Evolutionary conservation across 2,329 filamentous ascomycete species (phyloP), one percentile per base, ranked within the genome.

Genomic region (Phyllosticta paracitricarpa): DNA sequence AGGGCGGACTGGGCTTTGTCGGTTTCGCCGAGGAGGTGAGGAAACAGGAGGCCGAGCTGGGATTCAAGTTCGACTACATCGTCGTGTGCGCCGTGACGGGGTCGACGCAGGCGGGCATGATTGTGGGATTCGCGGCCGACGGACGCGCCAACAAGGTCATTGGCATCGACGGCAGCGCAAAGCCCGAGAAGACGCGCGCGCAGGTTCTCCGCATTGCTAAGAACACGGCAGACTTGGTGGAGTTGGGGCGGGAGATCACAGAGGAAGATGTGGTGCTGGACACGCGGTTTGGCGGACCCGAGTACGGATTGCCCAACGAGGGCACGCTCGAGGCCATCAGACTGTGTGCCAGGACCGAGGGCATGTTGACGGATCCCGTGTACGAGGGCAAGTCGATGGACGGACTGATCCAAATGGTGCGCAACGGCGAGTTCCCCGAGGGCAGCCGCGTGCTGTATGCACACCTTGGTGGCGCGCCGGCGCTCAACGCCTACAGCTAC

Each of bases 311-410:
- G 61, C 85, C 86, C 0, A 84, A 88, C 65, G 74, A 83, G 70
- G 75, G 76, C 67, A 90, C 87, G 1, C 79, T 86, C 57, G 84
- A 84, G 33, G 87, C 86, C 0, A 89, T 90, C 69, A 81, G 81
- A 71, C 85, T 88, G 68, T 85, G 84, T 4, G 87, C 87, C 0
- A 72, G 77, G 62, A 88, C 83, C 1, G 88, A 90, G 75, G 87
- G 82, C 0, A 85, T 90, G 66, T 87, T 90, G 64, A 89, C 86
- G 0, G 87, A 90, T 68, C 87, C 87, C 0, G 87, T 90, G 1
- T 90, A 90, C 68, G 87, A 89, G 74, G 88, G 88, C 1, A 90
- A 90, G 81, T 88, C 84, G 66, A 74, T 90, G 71, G 86, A 86
- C 3, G 87, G 87, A 0, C 81, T 89, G 85, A 82, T 89, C 66